Base-by-base conservation (phyloP, 768 basidiomycete species). In the Tulasnella sp. region DNA sequence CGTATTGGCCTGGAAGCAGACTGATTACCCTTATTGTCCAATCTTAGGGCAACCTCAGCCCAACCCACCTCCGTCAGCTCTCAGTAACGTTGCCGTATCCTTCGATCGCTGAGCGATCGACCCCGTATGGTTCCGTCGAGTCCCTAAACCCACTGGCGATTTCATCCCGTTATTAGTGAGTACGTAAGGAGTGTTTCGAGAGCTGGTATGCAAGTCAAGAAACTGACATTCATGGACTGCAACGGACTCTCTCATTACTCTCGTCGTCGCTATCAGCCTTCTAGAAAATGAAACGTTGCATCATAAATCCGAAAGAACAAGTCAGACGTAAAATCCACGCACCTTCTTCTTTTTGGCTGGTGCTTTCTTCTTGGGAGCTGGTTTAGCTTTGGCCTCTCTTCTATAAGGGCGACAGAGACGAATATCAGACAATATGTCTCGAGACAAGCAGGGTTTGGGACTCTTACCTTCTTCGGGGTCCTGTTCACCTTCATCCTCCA, bases 401-500 rank as follows among this genome's bases (percentile, higher is more conserved):
- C 19, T 58, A 7, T 9, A n/a, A 58, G 54, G 54, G n/a, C n/a
- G n/a, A 58, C 12, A 25, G 19, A 7, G 1, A 11, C 25, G 5
- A 14, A 29, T 58, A 12, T 58, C 54, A 29, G 54, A 22, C 54
- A 58, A 58, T 8, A 2, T 2, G 54, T 5, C 3, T 29, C 19
- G 54, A n/a, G n/a, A n/a, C n/a, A 7, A 2, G n/a, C 54, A 22
- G n/a, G 3, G 3, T 7, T 3, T 42, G 17, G 12, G 54, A 58
- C 19, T n/a, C 22, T 8, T 29, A n/a, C 25, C 54, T n/a, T 58
- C 68, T 8, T 83, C 83, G 1, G 85, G 84, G 14, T 88, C 87
- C 17, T 86, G 87, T 0, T 86, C 81, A 11, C 80, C 86, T 5
- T 86, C 87, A 14, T 85, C 86, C n/a, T 81, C 85, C 19, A 84